Conservation (phyloP, 2,329 filamentous ascomycete genomes). For the Trichoderma breve region DNA sequence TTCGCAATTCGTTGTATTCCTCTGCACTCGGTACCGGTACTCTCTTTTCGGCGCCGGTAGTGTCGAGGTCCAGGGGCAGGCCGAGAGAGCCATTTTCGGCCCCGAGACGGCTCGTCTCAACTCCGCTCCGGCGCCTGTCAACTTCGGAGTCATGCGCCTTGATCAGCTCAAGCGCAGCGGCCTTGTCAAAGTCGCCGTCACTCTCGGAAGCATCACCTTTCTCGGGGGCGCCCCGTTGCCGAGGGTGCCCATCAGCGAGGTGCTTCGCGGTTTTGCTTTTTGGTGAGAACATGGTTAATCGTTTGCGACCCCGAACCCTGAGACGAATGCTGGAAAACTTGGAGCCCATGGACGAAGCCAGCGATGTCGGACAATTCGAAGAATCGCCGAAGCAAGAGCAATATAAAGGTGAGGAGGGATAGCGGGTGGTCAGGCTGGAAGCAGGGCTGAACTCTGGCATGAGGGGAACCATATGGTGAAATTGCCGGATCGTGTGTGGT, state of each 20-base stretch:
- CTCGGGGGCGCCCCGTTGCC: not conserved
- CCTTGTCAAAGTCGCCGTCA: not conserved
- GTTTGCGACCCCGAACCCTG: not conserved
- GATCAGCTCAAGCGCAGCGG: constrained; percentile 28
- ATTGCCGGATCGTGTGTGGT: not conserved
- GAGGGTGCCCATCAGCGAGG: not conserved
- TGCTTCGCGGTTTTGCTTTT: not conserved
- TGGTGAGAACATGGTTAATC: not conserved
- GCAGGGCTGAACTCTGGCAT: constrained; percentile 10
- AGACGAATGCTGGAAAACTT: not conserved
- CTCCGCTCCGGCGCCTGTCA: constrained; percentile 4
- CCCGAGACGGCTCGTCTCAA: not conserved
- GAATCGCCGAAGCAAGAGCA: constrained; percentile 2
- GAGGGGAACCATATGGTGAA: not conserved
- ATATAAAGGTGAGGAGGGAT: constrained; percentile 3
- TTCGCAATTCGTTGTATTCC: constrained; percentile 34
- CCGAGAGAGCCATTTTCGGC: not conserved
- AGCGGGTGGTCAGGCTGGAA: not conserved
- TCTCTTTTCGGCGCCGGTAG: not conserved
- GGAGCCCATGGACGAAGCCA: not conserved
- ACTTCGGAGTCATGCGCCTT: constrained; percentile 30
- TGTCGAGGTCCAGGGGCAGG: not conserved
- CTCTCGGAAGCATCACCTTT: not conserved
- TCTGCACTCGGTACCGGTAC: constrained; percentile 17
- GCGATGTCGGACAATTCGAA: not conserved